These are phyloP conservation scores for Tricholoma furcatifolium DNA, from an alignment of 768 basidiomycete genomes.

Conservation along the genomic window DNA sequence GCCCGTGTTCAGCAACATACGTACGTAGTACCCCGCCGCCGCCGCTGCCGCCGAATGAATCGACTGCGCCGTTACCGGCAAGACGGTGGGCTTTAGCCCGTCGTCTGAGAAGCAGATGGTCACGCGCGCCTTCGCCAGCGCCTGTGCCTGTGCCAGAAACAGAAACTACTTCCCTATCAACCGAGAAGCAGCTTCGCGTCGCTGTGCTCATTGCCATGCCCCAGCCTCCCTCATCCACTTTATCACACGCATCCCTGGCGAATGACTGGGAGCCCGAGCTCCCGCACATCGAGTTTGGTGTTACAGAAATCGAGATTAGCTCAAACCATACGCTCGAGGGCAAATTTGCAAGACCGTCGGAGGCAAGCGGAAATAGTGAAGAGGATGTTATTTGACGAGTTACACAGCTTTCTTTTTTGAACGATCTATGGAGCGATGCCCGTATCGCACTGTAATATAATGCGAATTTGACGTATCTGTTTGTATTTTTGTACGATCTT, in stretches of 20 bases:
- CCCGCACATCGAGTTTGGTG: constrained; percentile 32
- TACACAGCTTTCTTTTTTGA: not conserved
- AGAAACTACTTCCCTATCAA: not conserved
- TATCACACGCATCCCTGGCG: constrained; percentile 8
- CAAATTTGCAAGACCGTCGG: constrained; percentile 6
- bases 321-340: not conserved
- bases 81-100: too few relatives aligned
- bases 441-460: too few relatives aligned
- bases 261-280: constrained; percentile 21
- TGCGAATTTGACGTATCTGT: too few relatives aligned
- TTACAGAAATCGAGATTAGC: constrained; percentile 23
- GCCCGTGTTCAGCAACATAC: constrained; percentile 31
- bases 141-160: not conserved
- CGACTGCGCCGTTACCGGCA: not conserved
- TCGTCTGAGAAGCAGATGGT: too few relatives aligned
- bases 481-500: too few relatives aligned
- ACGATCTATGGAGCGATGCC: not conserved
- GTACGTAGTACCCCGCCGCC: constrained; percentile 10
- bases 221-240: constrained; percentile 10
- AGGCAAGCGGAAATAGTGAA: constrained; percentile 8
- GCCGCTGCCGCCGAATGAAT: not conserved
- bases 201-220: constrained; percentile 37
- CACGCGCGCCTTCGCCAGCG: not conserved
- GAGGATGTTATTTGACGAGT: not conserved
- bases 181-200: constrained; percentile 19